Evolutionary conservation across 257 asterid species (phyloP), one percentile per base, ranked within the genome.

Genomic region (Solanum rostratum): DNA sequence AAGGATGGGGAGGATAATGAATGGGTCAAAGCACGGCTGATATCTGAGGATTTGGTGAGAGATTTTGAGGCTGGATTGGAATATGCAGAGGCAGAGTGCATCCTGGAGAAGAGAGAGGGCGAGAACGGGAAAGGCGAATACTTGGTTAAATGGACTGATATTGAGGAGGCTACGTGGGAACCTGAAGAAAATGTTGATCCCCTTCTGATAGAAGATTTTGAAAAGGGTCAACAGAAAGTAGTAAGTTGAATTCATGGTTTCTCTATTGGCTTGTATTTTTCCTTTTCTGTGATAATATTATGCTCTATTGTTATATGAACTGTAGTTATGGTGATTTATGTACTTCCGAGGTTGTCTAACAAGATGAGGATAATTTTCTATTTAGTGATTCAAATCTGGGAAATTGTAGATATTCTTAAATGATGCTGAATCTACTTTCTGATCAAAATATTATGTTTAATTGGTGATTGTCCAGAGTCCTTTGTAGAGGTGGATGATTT

Each of bases 41-140:
- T 96, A 81, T 96, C 93, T 55, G 97, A 91, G 84, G 99, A 96
- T 86, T 83, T 96, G 89, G 93, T 91, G 45, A 84, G 30, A 62
- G 99, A 96, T 88, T 96, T 90, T 46, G 99, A 96, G 86, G 94
- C 93, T 11, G 99, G 98, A 84, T 33, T 96, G 84, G 99, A 96
- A 78, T 96, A 96, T 45, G 99, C 98, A 24, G 95, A 91, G 86
- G 99, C 98, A 5, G 97, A 96, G 88, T 7, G 88, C 7, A 88
- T 96, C 22, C 55, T 93, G 24, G 98, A 91, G 33, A 69, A 82
- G 78, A 89, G 96, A 83, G 88, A 85, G 45, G 91, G 73, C 33
- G 95, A 87, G 22, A 92, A 27, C 18, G 98, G 95, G 80, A 92
- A 84, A 85, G 82, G 19, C 12, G 96, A 95, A 90, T 94, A 89